Conservation (phyloP, 2,329 filamentous ascomycete genomes). For the Fusarium circinatum region DNA sequence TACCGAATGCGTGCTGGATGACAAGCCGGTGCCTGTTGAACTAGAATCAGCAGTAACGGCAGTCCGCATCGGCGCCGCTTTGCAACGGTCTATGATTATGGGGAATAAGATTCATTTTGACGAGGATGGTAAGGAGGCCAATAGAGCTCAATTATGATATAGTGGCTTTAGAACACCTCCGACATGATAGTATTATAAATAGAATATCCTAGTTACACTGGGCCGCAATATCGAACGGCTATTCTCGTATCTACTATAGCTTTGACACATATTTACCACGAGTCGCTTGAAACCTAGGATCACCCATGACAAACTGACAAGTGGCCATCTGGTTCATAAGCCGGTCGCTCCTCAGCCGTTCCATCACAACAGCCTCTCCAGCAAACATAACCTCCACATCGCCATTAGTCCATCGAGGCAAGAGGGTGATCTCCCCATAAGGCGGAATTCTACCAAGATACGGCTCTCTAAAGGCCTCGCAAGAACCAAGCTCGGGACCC, state of each 20-base stretch:
- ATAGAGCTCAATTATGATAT: background rate
- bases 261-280: background rate
- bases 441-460: slow-evolving; percentile 11
- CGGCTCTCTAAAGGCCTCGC: slow-evolving; percentile 10
- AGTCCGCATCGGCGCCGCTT: slow-evolving; percentile 68
- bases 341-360: background rate
- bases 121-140: slow-evolving; percentile 35
- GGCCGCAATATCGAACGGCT: rapidly evolving
- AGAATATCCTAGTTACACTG: background rate
- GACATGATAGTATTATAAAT: too few species aligned
- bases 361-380: slow-evolving; percentile 10
- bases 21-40: slow-evolving; percentile 64
- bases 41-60: slow-evolving; percentile 66
- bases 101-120: slow-evolving; percentile 69
- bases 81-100: slow-evolving; percentile 66
- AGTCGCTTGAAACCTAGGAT: background rate
- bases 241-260: background rate
- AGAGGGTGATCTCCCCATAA: slow-evolving; percentile 9
- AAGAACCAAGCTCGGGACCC: slow-evolving; percentile 12
- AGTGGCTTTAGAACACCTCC: background rate
- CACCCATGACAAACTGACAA: slow-evolving; percentile 2
- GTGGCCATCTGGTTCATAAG: slow-evolving; percentile 2
- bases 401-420: slow-evolving; percentile 2
- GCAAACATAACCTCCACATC: slow-evolving; percentile 5
- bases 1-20: slow-evolving; percentile 66